These are phyloP conservation scores for Trichoderma erinaceum DNA, from an alignment of 495 filamentous ascomycete genomes.

Conservation along the genomic window DNA sequence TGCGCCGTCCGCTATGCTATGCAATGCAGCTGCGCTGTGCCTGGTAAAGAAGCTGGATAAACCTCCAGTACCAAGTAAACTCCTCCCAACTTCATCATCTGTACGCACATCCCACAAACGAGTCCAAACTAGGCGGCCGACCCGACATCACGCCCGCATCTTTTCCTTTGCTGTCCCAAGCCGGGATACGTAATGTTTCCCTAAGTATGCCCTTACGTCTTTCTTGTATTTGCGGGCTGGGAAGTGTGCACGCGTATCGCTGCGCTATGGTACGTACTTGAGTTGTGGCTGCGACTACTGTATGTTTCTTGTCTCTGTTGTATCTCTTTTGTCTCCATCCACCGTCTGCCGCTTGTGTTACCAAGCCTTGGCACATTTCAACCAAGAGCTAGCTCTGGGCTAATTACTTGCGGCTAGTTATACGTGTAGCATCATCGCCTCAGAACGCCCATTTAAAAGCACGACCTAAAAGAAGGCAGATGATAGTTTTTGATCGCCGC, in stretches of 20 bases:
- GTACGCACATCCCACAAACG: background rate
- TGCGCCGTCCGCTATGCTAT: too few species aligned
- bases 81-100: background rate
- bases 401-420: background rate
- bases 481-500: background rate
- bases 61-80: background rate
- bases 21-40: too few species aligned
- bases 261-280: background rate
- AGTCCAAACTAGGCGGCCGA: constrained; percentile 8
- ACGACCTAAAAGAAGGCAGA: background rate
- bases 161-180: background rate
- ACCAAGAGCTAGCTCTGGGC: background rate
- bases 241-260: background rate
- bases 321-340: background rate
- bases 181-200: background rate
- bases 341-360: background rate
- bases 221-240: background rate
- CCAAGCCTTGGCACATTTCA: background rate
- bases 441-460: background rate
- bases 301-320: background rate
- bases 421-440: too few species aligned
- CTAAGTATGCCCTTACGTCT: background rate
- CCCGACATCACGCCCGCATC: background rate
- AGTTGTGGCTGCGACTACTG: background rate
- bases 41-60: too few species aligned